Percentiles rank a stretch among this genome's conserved stretches.
Conservation (phyloP, 2,329 filamentous ascomycete genomes). For the Diaporthe citrichinensis region DNA sequence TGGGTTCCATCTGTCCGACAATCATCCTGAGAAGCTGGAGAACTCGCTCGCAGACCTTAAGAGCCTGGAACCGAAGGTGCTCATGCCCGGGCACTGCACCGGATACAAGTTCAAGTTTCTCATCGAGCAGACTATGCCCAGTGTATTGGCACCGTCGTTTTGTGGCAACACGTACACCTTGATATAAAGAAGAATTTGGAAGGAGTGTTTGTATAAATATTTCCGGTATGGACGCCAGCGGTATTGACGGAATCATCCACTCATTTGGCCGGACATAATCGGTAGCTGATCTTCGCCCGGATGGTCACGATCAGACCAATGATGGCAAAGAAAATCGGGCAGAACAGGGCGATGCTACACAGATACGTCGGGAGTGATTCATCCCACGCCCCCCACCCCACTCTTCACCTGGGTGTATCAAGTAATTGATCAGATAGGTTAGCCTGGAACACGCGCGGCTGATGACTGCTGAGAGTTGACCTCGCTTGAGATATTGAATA, state of each 20-base stretch:
- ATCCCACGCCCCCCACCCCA: too few species aligned
- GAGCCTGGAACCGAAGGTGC: constrained; percentile 59
- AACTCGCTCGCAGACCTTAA: constrained; percentile 64
- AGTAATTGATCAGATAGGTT: too few species aligned
- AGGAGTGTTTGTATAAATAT: fast-evolving
- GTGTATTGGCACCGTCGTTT: constrained; percentile 63
- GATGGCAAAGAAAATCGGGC: too few species aligned
- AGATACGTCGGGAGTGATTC: too few species aligned
- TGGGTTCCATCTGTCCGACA: constrained; percentile 67
- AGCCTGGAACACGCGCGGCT: too few species aligned
- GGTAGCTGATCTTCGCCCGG: too few species aligned
- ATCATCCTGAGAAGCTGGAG: constrained; percentile 57
- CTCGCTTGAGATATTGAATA: neutral
- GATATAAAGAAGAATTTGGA: neutral
- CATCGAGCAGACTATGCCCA: constrained; percentile 66
- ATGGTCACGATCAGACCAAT: too few species aligned
- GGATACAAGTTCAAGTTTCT: constrained; percentile 69
- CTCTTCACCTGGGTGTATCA: too few species aligned
- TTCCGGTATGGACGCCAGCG: neutral
- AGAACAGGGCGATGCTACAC: too few species aligned
- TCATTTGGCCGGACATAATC: too few species aligned
- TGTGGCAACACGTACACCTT: constrained; percentile 59
- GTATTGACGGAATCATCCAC: too few species aligned
- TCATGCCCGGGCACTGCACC: constrained; percentile 69
- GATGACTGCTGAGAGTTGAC: too few species aligned